phyloP scores from a whole-genome alignment of 345 rosid species.

The Brassica nigra region DNA sequence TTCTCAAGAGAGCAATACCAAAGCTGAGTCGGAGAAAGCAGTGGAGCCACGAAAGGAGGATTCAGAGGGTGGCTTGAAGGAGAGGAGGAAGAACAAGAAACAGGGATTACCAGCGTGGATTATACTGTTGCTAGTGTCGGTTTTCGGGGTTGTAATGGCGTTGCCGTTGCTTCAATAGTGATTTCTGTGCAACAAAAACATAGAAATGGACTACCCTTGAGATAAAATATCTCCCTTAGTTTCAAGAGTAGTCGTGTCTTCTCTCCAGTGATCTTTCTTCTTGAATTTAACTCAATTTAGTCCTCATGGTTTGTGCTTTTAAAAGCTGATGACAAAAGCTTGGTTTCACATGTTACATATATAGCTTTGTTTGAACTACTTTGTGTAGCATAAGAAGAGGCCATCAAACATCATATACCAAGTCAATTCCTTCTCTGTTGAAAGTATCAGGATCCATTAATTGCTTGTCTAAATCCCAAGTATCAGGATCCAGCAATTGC shows the following conservation, averaged over 20 bases:
- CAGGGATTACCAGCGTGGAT: constrained; percentile 83
- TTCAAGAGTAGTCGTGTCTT: constrained; percentile 5
- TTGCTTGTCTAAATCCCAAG: too few relatives aligned
- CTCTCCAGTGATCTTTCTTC: neutral
- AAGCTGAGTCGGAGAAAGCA: constrained; percentile 39
- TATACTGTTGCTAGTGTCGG: constrained; percentile 76
- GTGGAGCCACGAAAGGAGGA: constrained; percentile 38
- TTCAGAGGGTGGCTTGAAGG: constrained; percentile 35
- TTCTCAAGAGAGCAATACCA: constrained; percentile 43
- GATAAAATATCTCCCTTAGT: neutral
- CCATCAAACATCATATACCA: constrained; percentile 42
- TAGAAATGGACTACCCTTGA: neutral
- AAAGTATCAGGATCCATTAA: too few relatives aligned
- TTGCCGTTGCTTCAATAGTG: constrained; percentile 92
- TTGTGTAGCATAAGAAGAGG: neutral
- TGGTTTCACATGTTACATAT: neutral
- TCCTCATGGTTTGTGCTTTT: neutral
- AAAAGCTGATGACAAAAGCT: neutral
- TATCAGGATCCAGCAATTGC: too few relatives aligned
- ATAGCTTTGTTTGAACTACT: neutral
- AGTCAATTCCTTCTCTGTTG: too few relatives aligned
- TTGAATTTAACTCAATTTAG: neutral
- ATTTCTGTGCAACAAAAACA: constrained; percentile 29
- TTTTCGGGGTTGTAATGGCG: constrained; percentile 92
- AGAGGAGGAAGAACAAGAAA: constrained; percentile 55